A percentile compares a stretch with the other conserved stretches of the same genome.
Evolutionary conservation across 2,329 filamentous ascomycete genomes (phyloP).

Genomic region (Metarhizium sp.): DNA sequence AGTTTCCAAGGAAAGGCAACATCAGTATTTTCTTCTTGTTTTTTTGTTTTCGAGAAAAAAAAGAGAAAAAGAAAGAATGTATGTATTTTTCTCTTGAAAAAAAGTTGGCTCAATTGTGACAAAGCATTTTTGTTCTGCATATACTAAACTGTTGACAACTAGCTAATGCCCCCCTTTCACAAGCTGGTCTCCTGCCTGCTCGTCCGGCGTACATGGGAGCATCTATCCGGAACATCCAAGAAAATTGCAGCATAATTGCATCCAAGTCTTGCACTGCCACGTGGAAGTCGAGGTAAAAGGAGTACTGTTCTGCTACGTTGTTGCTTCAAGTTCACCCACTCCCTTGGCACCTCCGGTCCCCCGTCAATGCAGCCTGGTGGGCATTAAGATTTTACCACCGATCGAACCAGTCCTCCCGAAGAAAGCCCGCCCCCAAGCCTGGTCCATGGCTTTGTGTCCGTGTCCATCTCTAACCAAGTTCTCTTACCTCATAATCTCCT

Average conservation of each 20-base stretch:
- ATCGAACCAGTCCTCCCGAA: neutral
- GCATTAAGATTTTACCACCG: neutral
- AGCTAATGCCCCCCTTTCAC: neutral
- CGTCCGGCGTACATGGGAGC: neutral
- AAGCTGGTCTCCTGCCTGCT: neutral
- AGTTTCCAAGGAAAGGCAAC: too few species aligned
- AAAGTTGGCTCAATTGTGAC: neutral
- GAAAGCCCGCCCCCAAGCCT: neutral
- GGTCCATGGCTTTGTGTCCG: neutral
- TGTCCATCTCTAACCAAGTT: neutral
- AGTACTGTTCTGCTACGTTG: neutral
- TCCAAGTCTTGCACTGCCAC: neutral
- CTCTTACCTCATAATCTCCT: conserved; percentile 73
- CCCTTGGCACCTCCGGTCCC: neutral
- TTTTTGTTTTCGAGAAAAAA: neutral
- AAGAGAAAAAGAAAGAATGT: too few species aligned
- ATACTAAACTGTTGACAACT: neutral
- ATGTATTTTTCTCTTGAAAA: neutral
- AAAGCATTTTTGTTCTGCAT: neutral
- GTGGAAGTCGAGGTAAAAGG: neutral
- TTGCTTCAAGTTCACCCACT: neutral
- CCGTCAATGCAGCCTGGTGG: neutral
- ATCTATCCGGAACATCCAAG: neutral
- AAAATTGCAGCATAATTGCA: neutral
- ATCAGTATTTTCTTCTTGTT: neutral